Percentiles rank a stretch among this genome's conserved stretches.
Conservation (phyloP, 2,329 filamentous ascomycete genomes). For the Colletotrichum euphorbiae region DNA sequence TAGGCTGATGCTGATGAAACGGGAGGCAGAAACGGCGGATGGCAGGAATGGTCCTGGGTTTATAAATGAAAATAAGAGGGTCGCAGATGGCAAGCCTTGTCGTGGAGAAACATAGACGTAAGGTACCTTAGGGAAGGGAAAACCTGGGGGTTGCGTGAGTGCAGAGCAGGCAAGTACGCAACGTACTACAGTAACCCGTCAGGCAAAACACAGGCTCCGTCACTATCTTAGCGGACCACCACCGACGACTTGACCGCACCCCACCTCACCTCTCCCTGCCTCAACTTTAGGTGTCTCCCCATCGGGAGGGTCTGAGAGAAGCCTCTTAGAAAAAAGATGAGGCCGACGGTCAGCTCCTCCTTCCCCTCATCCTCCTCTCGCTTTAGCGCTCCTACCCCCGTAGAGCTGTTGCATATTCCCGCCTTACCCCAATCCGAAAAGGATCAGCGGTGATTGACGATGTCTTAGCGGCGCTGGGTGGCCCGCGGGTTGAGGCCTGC, state of each 20-base stretch:
- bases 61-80: slow-evolving; percentile 40
- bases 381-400: slow-evolving; percentile 23
- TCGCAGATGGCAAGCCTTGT: slow-evolving; percentile 28
- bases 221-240: slow-evolving; percentile 12
- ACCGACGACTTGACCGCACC: neutral
- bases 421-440: slow-evolving; percentile 24
- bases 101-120: slow-evolving; percentile 37
- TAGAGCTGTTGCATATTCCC: slow-evolving; percentile 28
- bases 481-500: slow-evolving; percentile 22
- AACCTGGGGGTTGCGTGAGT: slow-evolving; percentile 35
- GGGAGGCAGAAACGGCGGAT: slow-evolving; percentile 27
- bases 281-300: neutral
- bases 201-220: slow-evolving; percentile 38
- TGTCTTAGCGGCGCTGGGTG: slow-evolving; percentile 27
- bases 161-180: slow-evolving; percentile 13
- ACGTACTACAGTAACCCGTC: slow-evolving; percentile 26
- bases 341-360: slow-evolving; percentile 11
- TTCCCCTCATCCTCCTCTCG: slow-evolving; percentile 9
- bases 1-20: slow-evolving; percentile 36
- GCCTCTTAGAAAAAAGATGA: neutral
- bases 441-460: slow-evolving; percentile 41
- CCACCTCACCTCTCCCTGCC: neutral
- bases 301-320: slow-evolving; percentile 5
- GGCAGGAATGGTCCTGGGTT: slow-evolving; percentile 36
- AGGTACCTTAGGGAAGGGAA: slow-evolving; percentile 2